A percentile compares a stretch with the other conserved stretches of the same genome.
phyloP scores from a whole-genome alignment of 2,329 filamentous ascomycete species.

The Ceratocystis destructans region DNA sequence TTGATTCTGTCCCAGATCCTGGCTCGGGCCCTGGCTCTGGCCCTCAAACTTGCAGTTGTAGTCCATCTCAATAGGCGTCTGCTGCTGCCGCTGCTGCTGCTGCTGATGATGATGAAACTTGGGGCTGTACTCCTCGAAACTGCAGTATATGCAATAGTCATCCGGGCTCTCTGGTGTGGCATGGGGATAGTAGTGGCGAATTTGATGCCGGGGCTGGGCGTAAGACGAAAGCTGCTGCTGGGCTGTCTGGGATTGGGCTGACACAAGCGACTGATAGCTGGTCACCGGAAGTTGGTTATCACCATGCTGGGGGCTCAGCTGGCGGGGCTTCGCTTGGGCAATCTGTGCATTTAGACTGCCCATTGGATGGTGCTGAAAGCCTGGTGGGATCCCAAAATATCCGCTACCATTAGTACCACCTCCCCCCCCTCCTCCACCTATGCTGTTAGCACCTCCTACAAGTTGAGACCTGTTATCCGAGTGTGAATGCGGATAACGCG shows the following conservation, averaged over 20 bases:
- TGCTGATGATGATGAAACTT: neutral
- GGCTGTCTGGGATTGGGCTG: neutral
- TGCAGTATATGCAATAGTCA: conserved; percentile 7
- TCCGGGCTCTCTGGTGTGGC: neutral
- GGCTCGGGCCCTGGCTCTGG: neutral
- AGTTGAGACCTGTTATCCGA: neutral
- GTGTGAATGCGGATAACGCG: neutral
- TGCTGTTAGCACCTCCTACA: neutral
- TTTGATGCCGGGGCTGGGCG: neutral
- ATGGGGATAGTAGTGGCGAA: conserved; percentile 2
- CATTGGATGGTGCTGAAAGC: neutral
- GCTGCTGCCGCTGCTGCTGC: neutral
- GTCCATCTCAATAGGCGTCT: neutral
- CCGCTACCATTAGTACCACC: neutral
- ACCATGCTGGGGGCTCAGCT: neutral
- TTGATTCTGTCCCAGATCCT: neutral
- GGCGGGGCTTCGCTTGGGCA: neutral
- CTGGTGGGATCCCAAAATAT: neutral
- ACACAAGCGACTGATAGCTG: neutral
- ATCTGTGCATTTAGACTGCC: neutral
- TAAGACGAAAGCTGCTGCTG: neutral
- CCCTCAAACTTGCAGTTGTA: neutral
- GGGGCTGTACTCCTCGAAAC: conserved; percentile 3
- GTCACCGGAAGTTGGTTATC: neutral
- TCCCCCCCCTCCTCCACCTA: neutral